These are phyloP conservation scores for Aphanomyces cochlioides DNA, from an alignment of 352 stramenopile species.

Conservation along the genomic window DNA sequence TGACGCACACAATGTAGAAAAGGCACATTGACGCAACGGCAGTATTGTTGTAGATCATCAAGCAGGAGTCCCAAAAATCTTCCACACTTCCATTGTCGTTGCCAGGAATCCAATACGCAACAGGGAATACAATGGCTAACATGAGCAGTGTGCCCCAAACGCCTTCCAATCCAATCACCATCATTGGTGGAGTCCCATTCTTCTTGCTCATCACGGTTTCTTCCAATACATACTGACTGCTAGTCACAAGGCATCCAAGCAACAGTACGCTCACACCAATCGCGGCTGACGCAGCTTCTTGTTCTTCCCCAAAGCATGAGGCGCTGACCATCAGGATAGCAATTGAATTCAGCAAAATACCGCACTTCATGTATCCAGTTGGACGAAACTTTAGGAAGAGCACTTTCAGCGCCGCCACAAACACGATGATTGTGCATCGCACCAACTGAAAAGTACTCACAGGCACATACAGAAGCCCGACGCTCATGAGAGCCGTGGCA, in stretches of 20 bases:
- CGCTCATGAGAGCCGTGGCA: slow-evolving; percentile 74
- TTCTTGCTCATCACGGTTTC: slow-evolving; percentile 83
- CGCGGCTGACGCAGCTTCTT: slow-evolving; percentile 37
- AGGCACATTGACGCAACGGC: slow-evolving; percentile 33
- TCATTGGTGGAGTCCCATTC: slow-evolving; percentile 54
- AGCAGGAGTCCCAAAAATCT: slow-evolving; percentile 31
- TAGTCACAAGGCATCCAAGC: slow-evolving; percentile 68
- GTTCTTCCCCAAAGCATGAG: slow-evolving; percentile 37
- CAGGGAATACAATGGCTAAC: slow-evolving; percentile 65
- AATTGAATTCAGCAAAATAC: slow-evolving; percentile 74
- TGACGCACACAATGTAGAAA: slow-evolving; percentile 74
- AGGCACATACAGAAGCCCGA: slow-evolving; percentile 58
- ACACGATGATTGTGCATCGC: slow-evolving; percentile 80
- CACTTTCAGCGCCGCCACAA: slow-evolving; percentile 86
- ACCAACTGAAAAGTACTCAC: slow-evolving; percentile 69
- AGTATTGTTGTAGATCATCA: slow-evolving; percentile 30
- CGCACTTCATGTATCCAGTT: slow-evolving; percentile 72
- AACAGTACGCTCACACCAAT: slow-evolving; percentile 70
- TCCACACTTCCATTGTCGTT: slow-evolving; percentile 75
- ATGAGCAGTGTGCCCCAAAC: slow-evolving; percentile 83
- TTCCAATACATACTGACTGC: slow-evolving; percentile 83
- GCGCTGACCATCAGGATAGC: slow-evolving; percentile 69
- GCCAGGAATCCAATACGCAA: slow-evolving; percentile 58
- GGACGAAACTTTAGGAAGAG: slow-evolving; percentile 57
- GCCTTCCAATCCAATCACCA: slow-evolving; percentile 86